Percentiles rank a stretch among this genome's conserved stretches.
phyloP scores from a whole-genome alignment of 2,329 filamentous ascomycete genomes.

The Xylariaceae sp. region DNA sequence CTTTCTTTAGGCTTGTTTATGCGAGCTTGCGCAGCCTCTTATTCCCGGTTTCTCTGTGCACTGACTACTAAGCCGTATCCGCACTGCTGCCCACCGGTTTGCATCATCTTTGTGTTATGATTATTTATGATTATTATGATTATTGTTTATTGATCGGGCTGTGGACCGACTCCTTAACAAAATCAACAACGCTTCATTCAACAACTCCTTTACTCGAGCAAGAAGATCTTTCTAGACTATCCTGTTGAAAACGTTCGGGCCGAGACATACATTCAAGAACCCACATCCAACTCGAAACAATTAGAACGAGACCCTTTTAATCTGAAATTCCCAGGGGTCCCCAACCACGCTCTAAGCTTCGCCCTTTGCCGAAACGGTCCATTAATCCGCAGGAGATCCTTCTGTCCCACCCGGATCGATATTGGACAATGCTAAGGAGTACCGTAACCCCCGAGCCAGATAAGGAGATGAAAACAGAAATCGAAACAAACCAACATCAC shows the following conservation, averaged over 20 bases:
- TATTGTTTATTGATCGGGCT: background rate
- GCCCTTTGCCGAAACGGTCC: constrained; percentile 2
- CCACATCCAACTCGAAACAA: constrained; percentile 13
- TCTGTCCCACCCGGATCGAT: constrained; percentile 26
- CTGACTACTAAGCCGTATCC: background rate
- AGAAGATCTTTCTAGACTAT: background rate
- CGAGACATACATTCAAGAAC: background rate
- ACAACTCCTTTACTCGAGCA: background rate
- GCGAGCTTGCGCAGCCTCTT: background rate
- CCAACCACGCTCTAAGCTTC: constrained; percentile 1
- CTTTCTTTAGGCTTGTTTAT: background rate
- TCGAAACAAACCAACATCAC: constrained; percentile 10
- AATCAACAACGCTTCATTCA: background rate
- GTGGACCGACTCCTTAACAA: background rate
- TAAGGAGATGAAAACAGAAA: constrained; percentile 17
- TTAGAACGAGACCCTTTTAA: constrained; percentile 14
- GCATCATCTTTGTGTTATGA: background rate
- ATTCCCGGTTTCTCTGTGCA: background rate
- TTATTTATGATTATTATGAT: background rate
- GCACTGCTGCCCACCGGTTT: background rate
- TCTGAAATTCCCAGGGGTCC: constrained; percentile 1
- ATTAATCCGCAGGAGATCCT: constrained; percentile 8
- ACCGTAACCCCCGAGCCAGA: constrained; percentile 11
- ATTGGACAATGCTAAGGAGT: constrained; percentile 32
- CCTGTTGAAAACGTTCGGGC: background rate